Conservation (phyloP, 371 early-diverging fungal species). For the Nosema muscidifuracis region DNA sequence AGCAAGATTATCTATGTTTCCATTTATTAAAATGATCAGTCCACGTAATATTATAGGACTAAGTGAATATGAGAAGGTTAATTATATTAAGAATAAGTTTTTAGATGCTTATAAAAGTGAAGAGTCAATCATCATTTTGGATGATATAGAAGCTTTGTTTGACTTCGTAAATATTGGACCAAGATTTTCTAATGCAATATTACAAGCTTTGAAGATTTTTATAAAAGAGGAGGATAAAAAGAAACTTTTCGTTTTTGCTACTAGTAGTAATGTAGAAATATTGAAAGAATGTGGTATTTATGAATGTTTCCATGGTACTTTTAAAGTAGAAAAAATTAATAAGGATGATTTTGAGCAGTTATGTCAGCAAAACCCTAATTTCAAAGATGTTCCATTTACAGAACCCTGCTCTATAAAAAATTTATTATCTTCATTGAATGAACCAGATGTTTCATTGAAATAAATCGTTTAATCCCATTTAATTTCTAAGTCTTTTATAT, state of each 20-base stretch:
- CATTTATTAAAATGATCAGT: slow-evolving; percentile 92
- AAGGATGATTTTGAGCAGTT: slow-evolving; percentile 50
- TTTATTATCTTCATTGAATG: slow-evolving; percentile 41
- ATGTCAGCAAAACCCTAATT: slow-evolving; percentile 49
- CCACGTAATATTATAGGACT: slow-evolving; percentile 92
- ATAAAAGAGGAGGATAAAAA: slow-evolving; percentile 59
- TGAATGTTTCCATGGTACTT: slow-evolving; percentile 52
- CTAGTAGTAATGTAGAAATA: slow-evolving; percentile 50
- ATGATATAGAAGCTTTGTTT: slow-evolving; percentile 83
- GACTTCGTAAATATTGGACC: slow-evolving; percentile 97
- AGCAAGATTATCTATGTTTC: slow-evolving; percentile 82
- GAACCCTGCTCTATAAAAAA: slow-evolving; percentile 47
- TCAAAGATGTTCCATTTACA: slow-evolving; percentile 44
- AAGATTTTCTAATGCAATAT: slow-evolving; percentile 83
- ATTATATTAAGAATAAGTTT: slow-evolving; percentile 72
- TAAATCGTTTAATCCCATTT: slow-evolving; percentile 6
- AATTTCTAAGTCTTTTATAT: not conserved
- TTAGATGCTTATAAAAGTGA: slow-evolving; percentile 93
- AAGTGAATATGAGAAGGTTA: slow-evolving; percentile 80
- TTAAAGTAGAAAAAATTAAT: slow-evolving; percentile 32
- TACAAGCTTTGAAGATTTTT: slow-evolving; percentile 76
- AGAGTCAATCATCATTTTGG: slow-evolving; percentile 83
- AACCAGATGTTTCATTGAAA: slow-evolving; percentile 39
- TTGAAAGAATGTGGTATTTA: slow-evolving; percentile 54
- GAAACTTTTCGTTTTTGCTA: slow-evolving; percentile 63